Conservation (phyloP, 257 asterid species). For the Fraxinus anomala region DNA sequence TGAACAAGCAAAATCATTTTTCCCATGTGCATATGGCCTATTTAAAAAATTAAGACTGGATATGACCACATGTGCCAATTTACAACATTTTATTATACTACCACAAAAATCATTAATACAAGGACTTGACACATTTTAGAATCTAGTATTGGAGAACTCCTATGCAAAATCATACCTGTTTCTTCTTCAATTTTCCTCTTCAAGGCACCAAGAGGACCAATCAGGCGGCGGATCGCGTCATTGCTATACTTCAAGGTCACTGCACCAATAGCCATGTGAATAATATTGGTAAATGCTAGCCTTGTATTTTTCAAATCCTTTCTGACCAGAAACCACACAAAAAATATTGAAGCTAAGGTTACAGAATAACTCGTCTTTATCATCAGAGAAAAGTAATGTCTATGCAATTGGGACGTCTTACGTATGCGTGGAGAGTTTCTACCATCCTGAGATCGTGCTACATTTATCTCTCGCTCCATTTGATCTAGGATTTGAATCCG, state of each 20-base stretch:
- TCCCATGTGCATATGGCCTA: not conserved
- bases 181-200: conserved; percentile 95
- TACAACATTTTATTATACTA: not conserved
- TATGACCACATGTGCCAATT: not conserved
- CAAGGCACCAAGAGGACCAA: conserved; percentile 94
- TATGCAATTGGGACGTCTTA: conserved; percentile 32
- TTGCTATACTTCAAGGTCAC: conserved; percentile 78
- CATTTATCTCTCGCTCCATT: conserved; percentile 80
- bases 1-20: conserved; percentile 6
- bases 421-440: conserved; percentile 75
- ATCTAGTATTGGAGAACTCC: not conserved
- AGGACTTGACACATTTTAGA: not conserved
- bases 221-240: conserved; percentile 81
- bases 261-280: conserved; percentile 38
- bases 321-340: conserved; percentile 6
- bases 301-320: not conserved
- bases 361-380: conserved; percentile 7
- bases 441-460: conserved; percentile 75
- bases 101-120: conserved; percentile 14
- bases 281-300: conserved; percentile 16
- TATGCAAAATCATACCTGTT: conserved; percentile 56
- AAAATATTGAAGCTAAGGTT: conserved; percentile 14
- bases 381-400: not conserved
- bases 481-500: conserved; percentile 84
- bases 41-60: not conserved